Base-by-base conservation (phyloP, 2,329 filamentous ascomycete species). In the Pseudodiploospora longispora region DNA sequence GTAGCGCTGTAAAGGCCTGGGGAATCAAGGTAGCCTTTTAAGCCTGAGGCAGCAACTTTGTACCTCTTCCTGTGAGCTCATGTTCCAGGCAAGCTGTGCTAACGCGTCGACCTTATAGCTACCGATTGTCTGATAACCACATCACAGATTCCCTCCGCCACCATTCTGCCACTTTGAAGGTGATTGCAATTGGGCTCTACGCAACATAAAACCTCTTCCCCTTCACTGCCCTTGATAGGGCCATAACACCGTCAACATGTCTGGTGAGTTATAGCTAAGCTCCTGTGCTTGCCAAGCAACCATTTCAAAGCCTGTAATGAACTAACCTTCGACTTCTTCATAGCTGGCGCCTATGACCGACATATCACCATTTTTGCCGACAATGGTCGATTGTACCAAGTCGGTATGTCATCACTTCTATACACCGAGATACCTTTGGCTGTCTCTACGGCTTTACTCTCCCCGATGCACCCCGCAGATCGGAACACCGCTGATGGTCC, bases 361-460 rank as follows among this genome's bases (percentile, higher is more conserved):
- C 93, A 98, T 72, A 98, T 98, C 62, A 98, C 93, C 65, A 97
- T 98, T 77, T 98, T 98, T 75, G 96, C 93, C 50, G 93, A 98
- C 69, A 90, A 96, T 72, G 93, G 93, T 62, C 83, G 93, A 66
- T 76, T 98, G 66, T 98, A 97, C 69, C 93, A 98, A 96, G 93
- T 98, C 69, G 93, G 93, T 97, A 79, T 62, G 89, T 79, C 32
- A 9, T 34, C 32, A 34, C 12, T 34, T 9, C 32, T 34, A 9
- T 9, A 34, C 12, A 12, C 12, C 32, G 32, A 19, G 19, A 9
- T 9, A 12, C 32, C 32, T 34, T 2, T 12, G 9, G 9, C 8
- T 34, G 9, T 12, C 32, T 34, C 32, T 9, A 9, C 32, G 32
- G 9, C 32, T 9, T 34, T 2, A 34, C 32, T 38, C 32, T 10